Conservation (phyloP, 441 rosid species). For the Flueggea neowawraea region DNA sequence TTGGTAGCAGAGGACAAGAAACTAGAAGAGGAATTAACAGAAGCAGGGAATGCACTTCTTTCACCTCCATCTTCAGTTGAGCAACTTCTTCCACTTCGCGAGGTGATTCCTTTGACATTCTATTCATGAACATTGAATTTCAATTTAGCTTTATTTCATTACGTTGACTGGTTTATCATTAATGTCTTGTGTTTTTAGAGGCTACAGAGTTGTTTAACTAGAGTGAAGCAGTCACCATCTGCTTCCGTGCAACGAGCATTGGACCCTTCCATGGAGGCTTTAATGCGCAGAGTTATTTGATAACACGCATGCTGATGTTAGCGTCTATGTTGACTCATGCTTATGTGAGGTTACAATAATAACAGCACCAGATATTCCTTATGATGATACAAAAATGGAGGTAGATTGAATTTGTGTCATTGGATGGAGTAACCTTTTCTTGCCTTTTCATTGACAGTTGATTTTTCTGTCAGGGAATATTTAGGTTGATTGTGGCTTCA, state of each 20-base stretch:
- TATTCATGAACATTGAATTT: neutral
- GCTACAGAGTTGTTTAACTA: conserved; percentile 44
- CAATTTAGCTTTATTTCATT: too few species aligned
- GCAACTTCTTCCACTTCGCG: conserved; percentile 4
- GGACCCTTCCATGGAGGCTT: conserved; percentile 48
- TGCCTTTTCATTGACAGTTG: neutral
- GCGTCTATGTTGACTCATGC: conserved; percentile 74
- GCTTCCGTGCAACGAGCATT: conserved; percentile 49
- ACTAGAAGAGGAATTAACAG: neutral
- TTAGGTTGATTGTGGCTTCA: conserved; percentile 37
- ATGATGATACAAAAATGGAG: conserved; percentile 70
- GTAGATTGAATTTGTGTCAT: conserved; percentile 21
- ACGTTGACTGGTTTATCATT: neutral
- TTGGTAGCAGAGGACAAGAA: neutral
- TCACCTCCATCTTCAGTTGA: conserved; percentile 7
- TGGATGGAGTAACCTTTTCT: neutral
- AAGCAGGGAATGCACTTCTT: conserved; percentile 8
- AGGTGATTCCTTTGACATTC: neutral
- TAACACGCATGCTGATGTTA: conserved; percentile 57
- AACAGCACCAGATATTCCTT: conserved; percentile 84
- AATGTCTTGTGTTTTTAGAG: conserved; percentile 27
- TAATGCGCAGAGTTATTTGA: conserved; percentile 47
- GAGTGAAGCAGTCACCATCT: conserved; percentile 63
- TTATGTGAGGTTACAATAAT: conserved; percentile 79
- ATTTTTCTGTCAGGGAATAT: conserved; percentile 11